phyloP scores from a whole-genome alignment of 805 yeast genomes.

The Crinitomyces ghanaensis region DNA sequence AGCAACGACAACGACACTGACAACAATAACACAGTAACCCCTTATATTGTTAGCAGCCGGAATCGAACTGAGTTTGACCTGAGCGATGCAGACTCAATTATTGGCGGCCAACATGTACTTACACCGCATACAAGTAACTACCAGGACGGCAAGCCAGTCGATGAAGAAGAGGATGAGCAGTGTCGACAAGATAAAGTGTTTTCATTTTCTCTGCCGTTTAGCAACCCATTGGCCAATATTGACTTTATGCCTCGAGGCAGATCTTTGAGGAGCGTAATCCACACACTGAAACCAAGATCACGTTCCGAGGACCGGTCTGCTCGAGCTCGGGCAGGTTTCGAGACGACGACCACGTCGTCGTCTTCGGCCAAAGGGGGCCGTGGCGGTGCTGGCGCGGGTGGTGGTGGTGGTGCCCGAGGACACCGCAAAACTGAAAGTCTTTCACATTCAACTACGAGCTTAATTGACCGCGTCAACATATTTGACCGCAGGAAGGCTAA shows the following conservation, averaged over 20 bases:
- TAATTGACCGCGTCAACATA: slow-evolving; percentile 10
- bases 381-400: too few relatives aligned
- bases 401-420: too few relatives aligned
- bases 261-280: too few relatives aligned
- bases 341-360: too few relatives aligned
- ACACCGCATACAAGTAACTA: not conserved
- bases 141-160: not conserved
- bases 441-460: slow-evolving; percentile 9
- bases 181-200: slow-evolving; percentile 11
- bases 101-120: slow-evolving; percentile 12
- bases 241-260: slow-evolving; percentile 14
- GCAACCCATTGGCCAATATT: slow-evolving; percentile 30
- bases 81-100: slow-evolving; percentile 14
- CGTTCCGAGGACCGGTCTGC: too few relatives aligned
- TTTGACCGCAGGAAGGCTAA: slow-evolving; percentile 6
- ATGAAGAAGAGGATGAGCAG: not conserved
- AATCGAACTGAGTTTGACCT: too few relatives aligned
- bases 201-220: slow-evolving; percentile 47
- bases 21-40: too few relatives aligned
- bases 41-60: not conserved
- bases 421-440: too few relatives aligned
- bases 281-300: too few relatives aligned
- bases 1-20: not conserved
- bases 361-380: too few relatives aligned
- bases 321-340: too few relatives aligned